phyloP scores from a whole-genome alignment of 2,329 filamentous ascomycete species.

The Saccharata proteae region DNA sequence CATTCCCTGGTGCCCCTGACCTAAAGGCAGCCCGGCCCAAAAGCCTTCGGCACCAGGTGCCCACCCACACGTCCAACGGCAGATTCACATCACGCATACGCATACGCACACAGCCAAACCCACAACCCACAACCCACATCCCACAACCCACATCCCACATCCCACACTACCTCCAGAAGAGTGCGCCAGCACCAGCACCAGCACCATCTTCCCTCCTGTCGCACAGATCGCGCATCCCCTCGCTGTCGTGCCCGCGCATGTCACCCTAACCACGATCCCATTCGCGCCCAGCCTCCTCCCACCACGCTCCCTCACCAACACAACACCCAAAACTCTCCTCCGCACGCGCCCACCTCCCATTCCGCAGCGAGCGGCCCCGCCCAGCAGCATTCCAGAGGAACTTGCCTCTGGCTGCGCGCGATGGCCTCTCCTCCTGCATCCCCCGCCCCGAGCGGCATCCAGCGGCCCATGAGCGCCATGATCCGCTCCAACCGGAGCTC shows the following conservation, averaged over 20 bases:
- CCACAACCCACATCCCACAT: no score
- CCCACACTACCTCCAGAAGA: no score
- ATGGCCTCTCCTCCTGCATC: constrained; percentile 24
- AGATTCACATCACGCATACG: no score
- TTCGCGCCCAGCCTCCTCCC: constrained; percentile 5
- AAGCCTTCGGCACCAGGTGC: no score
- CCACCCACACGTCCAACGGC: no score
- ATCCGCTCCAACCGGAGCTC: constrained; percentile 65
- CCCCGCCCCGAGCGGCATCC: constrained; percentile 23
- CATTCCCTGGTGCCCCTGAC: no score
- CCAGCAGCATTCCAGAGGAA: constrained; percentile 1
- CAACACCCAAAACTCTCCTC: constrained; percentile 1
- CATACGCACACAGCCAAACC: no score
- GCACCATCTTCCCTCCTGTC: no score
- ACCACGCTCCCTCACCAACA: constrained; percentile 4
- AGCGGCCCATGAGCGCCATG: constrained; percentile 71
- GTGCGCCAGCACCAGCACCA: no score
- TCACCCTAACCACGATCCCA: constrained; percentile 4
- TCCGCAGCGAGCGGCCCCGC: no score
- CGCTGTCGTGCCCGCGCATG: constrained; percentile 5
- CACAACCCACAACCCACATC: no score
- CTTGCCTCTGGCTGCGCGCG: constrained; percentile 4
- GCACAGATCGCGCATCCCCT: constrained; percentile 9
- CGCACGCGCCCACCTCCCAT: background rate
- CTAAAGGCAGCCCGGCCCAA: no score